Base-by-base conservation (phyloP, 495 filamentous ascomycete species). In the Hypoxylon cercidicola region DNA sequence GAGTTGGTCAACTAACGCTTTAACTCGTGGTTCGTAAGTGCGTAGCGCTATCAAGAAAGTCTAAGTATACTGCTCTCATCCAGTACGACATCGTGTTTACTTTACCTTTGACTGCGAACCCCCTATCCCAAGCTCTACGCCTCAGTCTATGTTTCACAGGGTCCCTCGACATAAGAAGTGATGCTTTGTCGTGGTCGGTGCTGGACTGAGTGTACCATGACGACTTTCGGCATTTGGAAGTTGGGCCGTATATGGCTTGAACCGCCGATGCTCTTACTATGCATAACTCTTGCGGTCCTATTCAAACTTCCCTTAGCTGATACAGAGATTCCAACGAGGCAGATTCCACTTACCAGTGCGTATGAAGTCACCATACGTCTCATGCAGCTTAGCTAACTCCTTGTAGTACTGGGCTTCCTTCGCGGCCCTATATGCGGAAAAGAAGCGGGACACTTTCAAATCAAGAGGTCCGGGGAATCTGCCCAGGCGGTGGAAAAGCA, bases 401-500 rank as follows among this genome's bases (percentile, higher is more conserved):
- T 61, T 39, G 35, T 73, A 68, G 45, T 78, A 77, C 41, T 74
- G 49, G 2, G 64, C 54, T 2, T 62, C 45, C 12, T 68, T 63
- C 0, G 64, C 41, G 0, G 54, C 46, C 37, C 70, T 35, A 12
- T 44, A 35, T n/a, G 69, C 50, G 40, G 71, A 62, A 40, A 72
- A 80, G 15, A 82, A 66, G 1, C 72, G 73, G 6, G 74, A 76
- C 0, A 84, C 39, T 20, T 70, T 72, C 13, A 79, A 72, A 2
- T 62, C 21, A 13, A 75, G 49, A 1, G 81, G 81, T 0, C 83
- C 82, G 5, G 79, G 79, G 56, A 85, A 83, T 0, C 48, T 62
- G 25, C 75, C 69, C 3, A 85, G 63, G 3, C 70, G 78, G 66
- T 84, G 79, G 50, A 84, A 80, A 60, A 79, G 81, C 4, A 73